Evolutionary conservation across 2,329 filamentous ascomycete genomes (phyloP).

Genomic region (Alternaria arbusti): DNA sequence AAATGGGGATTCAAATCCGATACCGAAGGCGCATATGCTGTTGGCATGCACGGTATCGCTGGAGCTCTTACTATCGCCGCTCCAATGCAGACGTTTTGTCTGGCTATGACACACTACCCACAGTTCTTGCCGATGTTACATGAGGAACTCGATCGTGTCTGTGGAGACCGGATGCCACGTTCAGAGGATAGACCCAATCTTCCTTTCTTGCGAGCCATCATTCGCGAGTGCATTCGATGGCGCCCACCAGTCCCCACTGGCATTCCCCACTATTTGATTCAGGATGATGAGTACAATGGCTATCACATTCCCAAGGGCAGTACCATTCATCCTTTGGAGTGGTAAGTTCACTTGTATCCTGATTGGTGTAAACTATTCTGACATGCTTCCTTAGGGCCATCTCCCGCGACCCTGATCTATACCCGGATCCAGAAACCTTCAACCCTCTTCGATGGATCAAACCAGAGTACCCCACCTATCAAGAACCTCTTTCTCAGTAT

Average conservation of each 20-base stretch:
- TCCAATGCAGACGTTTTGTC: constrained; percentile 55
- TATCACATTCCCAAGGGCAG: constrained; percentile 65
- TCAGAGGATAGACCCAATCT: constrained; percentile 48
- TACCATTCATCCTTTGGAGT: constrained; percentile 53
- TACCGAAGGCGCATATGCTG: constrained; percentile 54
- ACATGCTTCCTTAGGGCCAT: constrained; percentile 52
- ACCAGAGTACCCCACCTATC: constrained; percentile 59
- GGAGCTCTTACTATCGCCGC: constrained; percentile 56
- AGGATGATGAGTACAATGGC: constrained; percentile 64
- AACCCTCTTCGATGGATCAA: constrained; percentile 67
- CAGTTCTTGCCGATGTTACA: constrained; percentile 51
- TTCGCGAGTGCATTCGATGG: constrained; percentile 53
- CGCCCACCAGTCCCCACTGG: constrained; percentile 53
- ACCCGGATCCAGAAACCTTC: constrained; percentile 72
- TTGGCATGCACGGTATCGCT: constrained; percentile 57
- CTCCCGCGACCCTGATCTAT: constrained; percentile 59
- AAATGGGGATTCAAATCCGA: constrained; percentile 52
- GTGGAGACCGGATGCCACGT: constrained; percentile 46
- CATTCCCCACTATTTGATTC: constrained; percentile 61
- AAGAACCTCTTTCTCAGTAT: constrained; percentile 58
- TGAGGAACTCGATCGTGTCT: constrained; percentile 50
- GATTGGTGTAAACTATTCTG: constrained; percentile 8
- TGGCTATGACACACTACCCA: constrained; percentile 55
- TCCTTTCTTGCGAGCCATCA: constrained; percentile 49
- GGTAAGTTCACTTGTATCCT: constrained; percentile 34